Percentiles rank a stretch among this genome's conserved stretches.
These are phyloP conservation scores for Phytophthora syringae DNA, from an alignment of 352 stramenopile genomes.

Conservation along the genomic window DNA sequence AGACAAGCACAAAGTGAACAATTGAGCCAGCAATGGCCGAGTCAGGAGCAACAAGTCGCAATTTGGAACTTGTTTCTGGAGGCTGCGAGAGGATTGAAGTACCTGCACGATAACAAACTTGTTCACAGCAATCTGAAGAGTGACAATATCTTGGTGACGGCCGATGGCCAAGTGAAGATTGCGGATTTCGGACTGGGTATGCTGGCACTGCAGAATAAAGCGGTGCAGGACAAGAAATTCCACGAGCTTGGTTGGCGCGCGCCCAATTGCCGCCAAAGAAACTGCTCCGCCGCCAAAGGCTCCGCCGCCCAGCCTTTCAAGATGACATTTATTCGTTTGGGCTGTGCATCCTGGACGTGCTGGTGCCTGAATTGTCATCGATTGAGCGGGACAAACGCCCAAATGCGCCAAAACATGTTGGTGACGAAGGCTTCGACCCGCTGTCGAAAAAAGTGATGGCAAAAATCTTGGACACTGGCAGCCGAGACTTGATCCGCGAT, in stretches of 20 bases:
- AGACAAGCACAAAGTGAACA: slow-evolving; percentile 5
- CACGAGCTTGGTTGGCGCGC: slow-evolving; percentile 33
- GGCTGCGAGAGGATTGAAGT: slow-evolving; percentile 60
- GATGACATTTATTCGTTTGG: slow-evolving; percentile 42
- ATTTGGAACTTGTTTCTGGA: slow-evolving; percentile 38
- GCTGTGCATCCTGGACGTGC: slow-evolving; percentile 32
- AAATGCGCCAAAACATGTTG: slow-evolving; percentile 4
- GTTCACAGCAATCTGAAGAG: slow-evolving; percentile 68
- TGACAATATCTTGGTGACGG: slow-evolving; percentile 67
- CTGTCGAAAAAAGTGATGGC: slow-evolving; percentile 8
- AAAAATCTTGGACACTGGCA: background rate
- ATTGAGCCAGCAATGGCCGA: too few relatives aligned
- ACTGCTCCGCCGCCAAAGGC: slow-evolving; percentile 10
- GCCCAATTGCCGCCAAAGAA: slow-evolving; percentile 23
- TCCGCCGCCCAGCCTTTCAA: slow-evolving; percentile 26
- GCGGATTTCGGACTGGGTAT: slow-evolving; percentile 68
- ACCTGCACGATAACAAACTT: slow-evolving; percentile 49
- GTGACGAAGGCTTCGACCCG: slow-evolving; percentile 29
- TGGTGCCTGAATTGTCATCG: slow-evolving; percentile 23
- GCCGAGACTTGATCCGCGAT: slow-evolving; percentile 6
- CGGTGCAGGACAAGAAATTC: slow-evolving; percentile 19
- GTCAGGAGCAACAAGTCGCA: slow-evolving; percentile 7
- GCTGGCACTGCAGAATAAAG: slow-evolving; percentile 32
- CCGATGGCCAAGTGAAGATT: slow-evolving; percentile 66
- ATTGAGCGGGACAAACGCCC: background rate